Evolutionary conservation across 2,329 filamentous ascomycete genomes (phyloP), one percentile per base, ranked within the genome.

Genomic region (Diplodia corticola): DNA sequence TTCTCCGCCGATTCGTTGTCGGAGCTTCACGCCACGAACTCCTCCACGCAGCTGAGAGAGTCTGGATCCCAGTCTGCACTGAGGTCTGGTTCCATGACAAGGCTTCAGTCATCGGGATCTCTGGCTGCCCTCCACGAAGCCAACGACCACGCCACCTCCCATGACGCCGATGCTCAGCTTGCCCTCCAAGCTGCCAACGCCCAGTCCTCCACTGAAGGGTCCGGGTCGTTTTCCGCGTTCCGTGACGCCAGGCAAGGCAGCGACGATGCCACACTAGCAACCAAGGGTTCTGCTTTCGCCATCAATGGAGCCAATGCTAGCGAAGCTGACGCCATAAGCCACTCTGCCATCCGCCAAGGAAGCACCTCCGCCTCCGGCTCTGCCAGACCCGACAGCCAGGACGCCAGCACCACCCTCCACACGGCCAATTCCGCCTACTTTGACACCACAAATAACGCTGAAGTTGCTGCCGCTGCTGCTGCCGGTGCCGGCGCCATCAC

Each of bases 101-200:
- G 26, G 10, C 13, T 61, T 12, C 57, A 61, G n/a, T 61, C 57
- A 9, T 61, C 57, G 2, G 57, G 57, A 4, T 48, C 57, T 49
- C 57, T 61, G 5, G 57, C 57, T 33, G 57, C 57, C 12, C 40
- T 61, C 7, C 44, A 61, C n/a, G 57, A 61, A n/a, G 26, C 57
- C 5, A 44, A 61, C 12, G 57, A 48, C 7, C 57, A 61, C n/a
- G 15, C 57, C 13, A 26, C 57, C 30, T 59, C 54, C 7, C 53
- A 35, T 17, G 20, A 35, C 7, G 22, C 22, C 1, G 40, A 30
- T 13, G 26, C 55, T 22, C 55, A 46, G 15, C 26, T 48, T 28
- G 37, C 55, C 30, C 9, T 40, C n/a, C 44, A 48, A 26, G 57
- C 37, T 5, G 57, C 44, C 20, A 28, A 28, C n/a, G 44, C n/a